Evolutionary conservation across 1,139 yeast genomes (phyloP).

Genomic region (Debaryomyces udenii): DNA sequence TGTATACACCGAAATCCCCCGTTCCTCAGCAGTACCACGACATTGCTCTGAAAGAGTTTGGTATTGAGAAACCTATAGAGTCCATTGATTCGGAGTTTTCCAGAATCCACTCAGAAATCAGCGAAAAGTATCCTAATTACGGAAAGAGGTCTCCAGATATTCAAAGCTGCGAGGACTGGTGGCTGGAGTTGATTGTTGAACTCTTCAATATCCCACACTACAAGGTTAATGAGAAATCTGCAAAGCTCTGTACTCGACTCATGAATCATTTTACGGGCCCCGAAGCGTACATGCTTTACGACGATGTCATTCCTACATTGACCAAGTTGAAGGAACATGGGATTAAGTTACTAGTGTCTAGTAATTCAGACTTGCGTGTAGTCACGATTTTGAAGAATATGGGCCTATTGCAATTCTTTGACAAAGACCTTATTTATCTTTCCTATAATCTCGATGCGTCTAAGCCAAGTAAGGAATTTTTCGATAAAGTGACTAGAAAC

Average conservation of each 20-base stretch:
- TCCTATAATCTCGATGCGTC: constrained; percentile 57
- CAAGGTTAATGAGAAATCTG: constrained; percentile 20
- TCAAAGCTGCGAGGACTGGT: constrained; percentile 51
- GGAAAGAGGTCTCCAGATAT: constrained; percentile 47
- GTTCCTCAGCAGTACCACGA: constrained; percentile 55
- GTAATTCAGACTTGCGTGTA: constrained; percentile 64
- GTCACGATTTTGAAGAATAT: constrained; percentile 47
- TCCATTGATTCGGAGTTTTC: constrained; percentile 35
- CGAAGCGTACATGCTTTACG: constrained; percentile 55
- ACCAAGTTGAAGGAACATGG: constrained; percentile 30
- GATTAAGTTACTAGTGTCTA: constrained; percentile 49
- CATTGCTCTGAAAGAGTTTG: constrained; percentile 46
- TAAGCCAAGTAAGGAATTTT: constrained; percentile 57
- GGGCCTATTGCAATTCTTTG: constrained; percentile 43
- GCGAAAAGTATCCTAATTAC: constrained; percentile 55
- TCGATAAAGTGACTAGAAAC: constrained; percentile 36
- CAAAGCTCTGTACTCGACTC: constrained; percentile 39
- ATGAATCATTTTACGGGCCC: constrained; percentile 49
- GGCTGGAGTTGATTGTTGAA: constrained; percentile 53
- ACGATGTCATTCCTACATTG: constrained; percentile 57
- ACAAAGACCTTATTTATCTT: constrained; percentile 40
- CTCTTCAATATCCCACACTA: constrained; percentile 40
- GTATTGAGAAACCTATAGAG: constrained; percentile 37
- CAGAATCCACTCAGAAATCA: constrained; percentile 26
- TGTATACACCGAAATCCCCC: constrained; percentile 59